Evolutionary conservation across 2,329 filamentous ascomycete species (phyloP), one percentile per base, ranked within the genome.

Genomic region (Neonectria faginata): DNA sequence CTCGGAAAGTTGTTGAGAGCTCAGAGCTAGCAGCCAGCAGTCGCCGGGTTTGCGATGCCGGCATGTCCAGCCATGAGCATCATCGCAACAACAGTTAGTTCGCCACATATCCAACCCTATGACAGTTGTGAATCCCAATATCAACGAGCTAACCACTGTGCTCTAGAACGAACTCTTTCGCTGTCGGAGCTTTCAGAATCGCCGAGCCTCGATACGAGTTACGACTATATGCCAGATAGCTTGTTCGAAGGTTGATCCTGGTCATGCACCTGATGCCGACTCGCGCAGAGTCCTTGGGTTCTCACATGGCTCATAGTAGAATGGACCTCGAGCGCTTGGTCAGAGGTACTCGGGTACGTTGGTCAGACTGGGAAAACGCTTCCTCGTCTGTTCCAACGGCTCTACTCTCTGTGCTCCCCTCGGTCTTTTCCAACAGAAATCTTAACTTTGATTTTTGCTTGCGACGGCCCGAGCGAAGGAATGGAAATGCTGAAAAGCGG

Each of bases 1-100:
- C 85, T 3, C 79, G 78, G 52, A 79, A 76, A n/a, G 85, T 84
- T 60, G 83, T 86, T 5, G 74, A 81, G 31, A 72, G 69, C 3
- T 70, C 72, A 42, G 62, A 65, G 7, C 25, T 25, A 6, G 25
- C 25, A 25, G 25, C 25, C 5, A 57, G 1, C 56, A 60, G 25
- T 44, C 27, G 8, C 1, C 67, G 41, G 6, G 27, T 41, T 2
- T 27, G 11, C 2, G 39, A 33, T 22, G 52, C 48, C 18, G 27
- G n/a, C 9, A 12, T 20, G 14, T 27, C 22, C 25, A 27, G 4
- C 25, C 45, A 48, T n/a, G 6, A 4, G 3, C 7, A 29, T n/a
- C 45, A 48, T 29, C 22, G 22, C 45, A 27, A n/a, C 16, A 27
- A 48, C 12, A 27, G 22, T 27, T 14, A 27, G 44, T 27, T 27